Evolutionary conservation across 257 asterid species (phyloP).

Genomic region (Apocynum venetum): DNA sequence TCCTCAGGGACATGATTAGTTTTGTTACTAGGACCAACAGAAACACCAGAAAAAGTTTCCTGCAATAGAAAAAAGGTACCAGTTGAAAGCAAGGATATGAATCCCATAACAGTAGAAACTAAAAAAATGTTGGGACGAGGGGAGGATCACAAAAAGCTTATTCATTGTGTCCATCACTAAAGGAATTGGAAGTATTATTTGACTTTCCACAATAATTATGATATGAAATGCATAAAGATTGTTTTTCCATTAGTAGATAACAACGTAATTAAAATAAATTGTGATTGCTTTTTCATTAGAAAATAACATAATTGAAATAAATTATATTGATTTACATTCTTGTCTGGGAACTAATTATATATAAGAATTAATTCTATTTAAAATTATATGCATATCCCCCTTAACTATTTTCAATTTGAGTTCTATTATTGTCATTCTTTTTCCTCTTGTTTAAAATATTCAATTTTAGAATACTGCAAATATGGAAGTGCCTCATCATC

Average conservation of each 20-base stretch:
- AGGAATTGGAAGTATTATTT: neutral
- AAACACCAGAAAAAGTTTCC: conserved; percentile 37
- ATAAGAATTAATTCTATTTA: neutral
- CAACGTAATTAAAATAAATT: neutral
- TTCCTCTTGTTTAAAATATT: neutral
- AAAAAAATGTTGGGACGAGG: too few relatives aligned
- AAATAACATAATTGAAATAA: neutral
- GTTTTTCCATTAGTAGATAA: neutral
- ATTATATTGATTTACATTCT: neutral
- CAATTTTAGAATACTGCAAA: neutral
- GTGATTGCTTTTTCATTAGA: neutral
- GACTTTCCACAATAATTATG: neutral
- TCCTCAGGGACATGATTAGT: conserved; percentile 29
- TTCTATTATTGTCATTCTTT: neutral
- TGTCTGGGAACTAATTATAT: neutral
- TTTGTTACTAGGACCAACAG: conserved; percentile 31
- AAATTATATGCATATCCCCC: neutral
- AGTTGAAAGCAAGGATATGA: neutral
- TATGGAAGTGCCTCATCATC: neutral
- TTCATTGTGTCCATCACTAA: neutral
- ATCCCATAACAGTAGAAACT: neutral
- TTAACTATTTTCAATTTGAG: neutral
- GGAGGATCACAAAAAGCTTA: neutral
- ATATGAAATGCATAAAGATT: neutral
- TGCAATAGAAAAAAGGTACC: conserved; percentile 23